Conservation (phyloP, 2,329 filamentous ascomycete species). For the Leptographium lundbergii region DNA sequence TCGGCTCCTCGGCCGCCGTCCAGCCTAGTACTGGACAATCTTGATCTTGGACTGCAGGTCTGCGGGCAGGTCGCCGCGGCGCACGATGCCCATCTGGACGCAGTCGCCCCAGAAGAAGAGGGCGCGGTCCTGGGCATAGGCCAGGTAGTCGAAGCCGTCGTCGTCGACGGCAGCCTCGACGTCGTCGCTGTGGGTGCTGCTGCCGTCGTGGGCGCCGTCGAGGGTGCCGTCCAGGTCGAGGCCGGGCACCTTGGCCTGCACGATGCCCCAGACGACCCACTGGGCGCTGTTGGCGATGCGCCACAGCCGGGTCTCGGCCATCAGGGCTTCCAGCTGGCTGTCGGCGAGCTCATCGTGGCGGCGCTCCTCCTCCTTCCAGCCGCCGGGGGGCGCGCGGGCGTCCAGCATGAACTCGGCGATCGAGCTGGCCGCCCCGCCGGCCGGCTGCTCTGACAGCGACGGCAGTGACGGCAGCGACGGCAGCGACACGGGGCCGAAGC, state of each 20-base stretch:
- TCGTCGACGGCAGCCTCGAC: slow-evolving; percentile 38
- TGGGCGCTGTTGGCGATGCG: slow-evolving; percentile 74
- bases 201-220: not conserved
- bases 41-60: slow-evolving; percentile 54
- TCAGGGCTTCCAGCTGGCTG: slow-evolving; percentile 52
- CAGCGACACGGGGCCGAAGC: slow-evolving; percentile 8
- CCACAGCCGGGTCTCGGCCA: slow-evolving; percentile 76
- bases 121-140: slow-evolving; percentile 80
- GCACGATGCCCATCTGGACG: slow-evolving; percentile 61
- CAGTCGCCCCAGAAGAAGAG: slow-evolving; percentile 94
- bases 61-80: slow-evolving; percentile 61
- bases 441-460: slow-evolving; percentile 13
- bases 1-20: too few relatives aligned
- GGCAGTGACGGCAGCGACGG: slow-evolving; percentile 2
- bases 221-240: slow-evolving; percentile 24
- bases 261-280: slow-evolving; percentile 94
- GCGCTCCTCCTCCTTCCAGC: slow-evolving; percentile 48
- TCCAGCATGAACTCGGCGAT: slow-evolving; percentile 73
- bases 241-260: slow-evolving; percentile 79
- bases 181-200: slow-evolving; percentile 6
- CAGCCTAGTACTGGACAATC: slow-evolving; percentile 39
- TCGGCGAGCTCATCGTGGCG: slow-evolving; percentile 53
- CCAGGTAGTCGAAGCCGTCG: slow-evolving; percentile 85
- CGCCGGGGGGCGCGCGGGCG: slow-evolving; percentile 43
- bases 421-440: slow-evolving; percentile 32